Base-by-base conservation (phyloP, 192 early-diverging fungal genomes). In the Rhizophagus sp. region DNA sequence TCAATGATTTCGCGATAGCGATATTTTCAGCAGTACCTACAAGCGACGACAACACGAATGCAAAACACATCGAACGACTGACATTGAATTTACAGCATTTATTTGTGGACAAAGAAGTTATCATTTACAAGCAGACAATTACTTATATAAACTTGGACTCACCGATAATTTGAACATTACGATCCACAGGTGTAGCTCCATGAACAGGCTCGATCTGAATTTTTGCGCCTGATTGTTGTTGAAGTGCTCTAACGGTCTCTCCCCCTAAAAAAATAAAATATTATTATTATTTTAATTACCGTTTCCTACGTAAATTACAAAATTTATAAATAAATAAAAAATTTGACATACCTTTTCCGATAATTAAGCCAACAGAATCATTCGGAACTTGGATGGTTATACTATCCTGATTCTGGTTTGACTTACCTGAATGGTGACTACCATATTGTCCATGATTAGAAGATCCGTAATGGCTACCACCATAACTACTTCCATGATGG, bases 321-420 rank as follows among this genome's bases (percentile, higher is more conserved):
- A 75, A 39, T 30, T 39, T 2, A 44, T 61, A 8, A 34, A n/a
- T n/a, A n/a, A n/a, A n/a, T n/a, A n/a, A n/a, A n/a, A n/a, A n/a
- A 19, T 36, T 27, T 24, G 17, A 74, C 47, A 13, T 84, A 85
- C 84, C 81, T 82, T 83, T 84, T 74, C 87, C 89, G 73, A 88
- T 88, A 27, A 89, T 86, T 17, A 88, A 81, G 25, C 86, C 89
- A 49, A 91, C 89, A 57, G 84, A 83, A 74, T 89, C 86, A 27
- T 87, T 86, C 17, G 90, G 90, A 27, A 94, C 91, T 67, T 88
- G 84, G 69, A 93, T 91, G 19, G 85, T 87, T 17, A 89, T 88
- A 34, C 69, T 81, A 6, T 84, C 82, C 3, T 84, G 84, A 4
- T 70, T 47, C 1, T 84, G 84, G 9, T 70, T 47, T 17, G 81